Percentiles rank a stretch among this genome's conserved stretches.
Evolutionary conservation across 805 yeast species (phyloP).

Genomic region (Candida wancherniae): DNA sequence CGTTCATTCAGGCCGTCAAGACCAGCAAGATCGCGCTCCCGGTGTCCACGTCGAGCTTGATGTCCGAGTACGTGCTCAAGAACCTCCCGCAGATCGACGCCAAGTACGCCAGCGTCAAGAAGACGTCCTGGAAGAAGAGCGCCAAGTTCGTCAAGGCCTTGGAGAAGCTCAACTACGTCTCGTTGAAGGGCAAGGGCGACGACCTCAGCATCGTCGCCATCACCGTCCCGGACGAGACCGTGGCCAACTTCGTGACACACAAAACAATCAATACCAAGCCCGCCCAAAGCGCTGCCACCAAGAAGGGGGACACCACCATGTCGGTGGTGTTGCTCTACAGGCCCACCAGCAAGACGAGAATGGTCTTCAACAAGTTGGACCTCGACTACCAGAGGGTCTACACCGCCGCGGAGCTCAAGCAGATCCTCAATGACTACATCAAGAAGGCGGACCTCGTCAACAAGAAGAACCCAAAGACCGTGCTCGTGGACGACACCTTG

Average conservation of each 20-base stretch:
- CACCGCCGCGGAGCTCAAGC: constrained; percentile 50
- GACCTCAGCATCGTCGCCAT: constrained; percentile 49
- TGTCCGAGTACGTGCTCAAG: constrained; percentile 61
- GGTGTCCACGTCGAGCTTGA: constrained; percentile 65
- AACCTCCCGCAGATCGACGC: constrained; percentile 69
- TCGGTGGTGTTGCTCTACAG: constrained; percentile 45
- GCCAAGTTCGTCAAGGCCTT: constrained; percentile 80
- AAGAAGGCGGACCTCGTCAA: constrained; percentile 46
- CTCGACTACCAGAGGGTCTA: constrained; percentile 39
- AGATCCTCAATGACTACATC: constrained; percentile 53
- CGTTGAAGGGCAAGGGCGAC: constrained; percentile 80
- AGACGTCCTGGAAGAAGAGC: constrained; percentile 85
- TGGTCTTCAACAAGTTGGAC: constrained; percentile 42
- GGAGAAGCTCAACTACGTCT: constrained; percentile 69
- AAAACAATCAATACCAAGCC: constrained; percentile 25
- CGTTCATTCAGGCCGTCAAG: constrained; percentile 66
- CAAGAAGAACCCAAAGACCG: constrained; percentile 46
- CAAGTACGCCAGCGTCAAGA: constrained; percentile 56
- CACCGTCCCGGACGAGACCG: constrained; percentile 22
- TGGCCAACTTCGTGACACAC: constrained; percentile 65
- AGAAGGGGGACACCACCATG: constrained; percentile 24
- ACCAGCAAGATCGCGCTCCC: constrained; percentile 58
- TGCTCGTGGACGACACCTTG: constrained; percentile 54
- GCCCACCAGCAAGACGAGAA: constrained; percentile 48
- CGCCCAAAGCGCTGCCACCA: constrained; percentile 20